A percentile compares a stretch with the other conserved stretches of the same genome.
These are phyloP conservation scores for Mangifera indica DNA, from an alignment of 345 rosid genomes.

Conservation along the genomic window DNA sequence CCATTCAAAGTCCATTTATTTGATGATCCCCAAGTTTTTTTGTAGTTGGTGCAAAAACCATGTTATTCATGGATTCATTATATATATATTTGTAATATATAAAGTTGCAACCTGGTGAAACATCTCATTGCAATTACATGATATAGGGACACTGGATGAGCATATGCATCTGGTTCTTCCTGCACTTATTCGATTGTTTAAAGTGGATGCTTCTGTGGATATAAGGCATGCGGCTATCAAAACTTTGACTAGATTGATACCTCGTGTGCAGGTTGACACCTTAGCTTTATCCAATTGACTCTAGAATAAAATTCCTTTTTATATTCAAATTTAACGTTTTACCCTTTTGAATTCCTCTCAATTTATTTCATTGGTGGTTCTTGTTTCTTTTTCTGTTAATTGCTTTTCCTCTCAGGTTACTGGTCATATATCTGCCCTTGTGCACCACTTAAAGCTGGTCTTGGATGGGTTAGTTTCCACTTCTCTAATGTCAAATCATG, in stretches of 20 bases:
- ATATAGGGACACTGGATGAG: constrained; percentile 89
- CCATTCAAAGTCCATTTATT: too few relatives aligned
- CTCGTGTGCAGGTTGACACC: constrained; percentile 83
- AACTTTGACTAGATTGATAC: constrained; percentile 94
- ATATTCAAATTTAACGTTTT: not conserved
- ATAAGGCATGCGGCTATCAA: constrained; percentile 82
- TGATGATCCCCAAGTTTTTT: too few relatives aligned
- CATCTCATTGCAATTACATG: not conserved
- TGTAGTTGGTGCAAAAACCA: too few relatives aligned
- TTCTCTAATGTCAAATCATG: constrained; percentile 12
- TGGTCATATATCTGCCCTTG: constrained; percentile 93
- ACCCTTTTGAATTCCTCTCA: not conserved
- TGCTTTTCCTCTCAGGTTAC: constrained; percentile 63
- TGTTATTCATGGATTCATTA: too few relatives aligned
- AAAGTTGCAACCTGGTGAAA: too few relatives aligned
- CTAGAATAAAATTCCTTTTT: not conserved
- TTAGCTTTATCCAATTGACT: constrained; percentile 19
- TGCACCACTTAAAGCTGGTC: constrained; percentile 95
- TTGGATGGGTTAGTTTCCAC: constrained; percentile 86
- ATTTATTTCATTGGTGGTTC: not conserved
- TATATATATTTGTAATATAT: too few relatives aligned
- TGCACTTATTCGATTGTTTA: constrained; percentile 87
- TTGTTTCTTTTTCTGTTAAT: constrained; percentile 16
- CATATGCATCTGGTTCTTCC: constrained; percentile 99
- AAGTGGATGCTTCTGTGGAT: constrained; percentile 89